These are phyloP conservation scores for Colletotrichum sansevieriae DNA, from an alignment of 2,329 filamentous ascomycete genomes.

Conservation along the genomic window DNA sequence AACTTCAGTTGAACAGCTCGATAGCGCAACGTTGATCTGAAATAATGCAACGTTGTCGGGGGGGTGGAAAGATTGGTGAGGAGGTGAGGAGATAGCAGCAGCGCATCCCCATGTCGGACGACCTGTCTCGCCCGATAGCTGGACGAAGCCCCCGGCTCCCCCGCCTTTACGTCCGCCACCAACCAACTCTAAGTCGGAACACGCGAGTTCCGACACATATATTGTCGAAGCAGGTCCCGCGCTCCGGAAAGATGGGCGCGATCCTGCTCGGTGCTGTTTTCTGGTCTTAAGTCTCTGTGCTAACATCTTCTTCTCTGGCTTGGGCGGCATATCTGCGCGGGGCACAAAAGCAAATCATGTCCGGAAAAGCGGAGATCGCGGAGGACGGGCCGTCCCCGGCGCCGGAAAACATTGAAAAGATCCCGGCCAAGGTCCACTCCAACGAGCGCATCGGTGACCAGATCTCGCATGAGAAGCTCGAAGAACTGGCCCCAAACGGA, in stretches of 20 bases:
- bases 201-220: constrained; percentile 18
- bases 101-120: constrained; percentile 8
- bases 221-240: not conserved
- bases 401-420: constrained; percentile 36
- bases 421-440: constrained; percentile 20
- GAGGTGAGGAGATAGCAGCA: constrained; percentile 16
- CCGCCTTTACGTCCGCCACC: constrained; percentile 31
- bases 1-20: constrained; percentile 17
- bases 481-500: constrained; percentile 57
- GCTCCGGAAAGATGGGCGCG: not conserved
- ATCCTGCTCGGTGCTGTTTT: not conserved
- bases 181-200: constrained; percentile 27
- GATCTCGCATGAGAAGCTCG: constrained; percentile 55
- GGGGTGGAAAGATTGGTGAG: not conserved
- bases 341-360: constrained; percentile 19
- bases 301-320: not conserved
- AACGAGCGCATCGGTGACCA: constrained; percentile 49
- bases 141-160: constrained; percentile 33
- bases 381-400: constrained; percentile 19
- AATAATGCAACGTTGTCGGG: constrained; percentile 36
- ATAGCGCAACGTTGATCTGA: constrained; percentile 31
- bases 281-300: not conserved
- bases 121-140: constrained; percentile 34
- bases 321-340: constrained; percentile 2
- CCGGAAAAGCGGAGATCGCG: constrained; percentile 37